phyloP scores from a whole-genome alignment of 2,329 filamentous ascomycete genomes.

The Bipolaris bicolor region DNA sequence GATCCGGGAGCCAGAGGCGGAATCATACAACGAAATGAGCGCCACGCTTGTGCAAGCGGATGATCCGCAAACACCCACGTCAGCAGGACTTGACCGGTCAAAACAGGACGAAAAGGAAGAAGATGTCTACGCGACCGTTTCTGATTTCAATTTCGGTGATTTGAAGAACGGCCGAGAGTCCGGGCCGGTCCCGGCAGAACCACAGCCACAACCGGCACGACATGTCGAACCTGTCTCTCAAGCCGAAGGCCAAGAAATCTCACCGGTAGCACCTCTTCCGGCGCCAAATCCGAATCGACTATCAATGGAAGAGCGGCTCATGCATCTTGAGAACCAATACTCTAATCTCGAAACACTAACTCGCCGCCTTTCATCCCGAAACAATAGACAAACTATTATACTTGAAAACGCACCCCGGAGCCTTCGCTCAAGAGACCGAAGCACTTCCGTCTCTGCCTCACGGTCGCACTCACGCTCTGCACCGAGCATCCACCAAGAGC shows the following conservation, averaged over 20 bases:
- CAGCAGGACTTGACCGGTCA: constrained; percentile 4
- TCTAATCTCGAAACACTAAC: constrained; percentile 40
- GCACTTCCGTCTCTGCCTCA: constrained; percentile 34
- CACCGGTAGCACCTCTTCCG: constrained; percentile 14
- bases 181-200: constrained; percentile 21
- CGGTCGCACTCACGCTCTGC: constrained; percentile 20
- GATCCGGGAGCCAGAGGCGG: constrained; percentile 24
- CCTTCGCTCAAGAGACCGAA: constrained; percentile 40
- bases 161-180: constrained; percentile 31
- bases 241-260: constrained; percentile 16
- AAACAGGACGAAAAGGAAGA: constrained; percentile 5
- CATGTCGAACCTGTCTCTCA: constrained; percentile 11
- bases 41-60: constrained; percentile 31
- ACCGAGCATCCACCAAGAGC: constrained; percentile 25
- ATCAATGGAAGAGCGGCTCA: constrained; percentile 45
- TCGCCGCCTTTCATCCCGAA: constrained; percentile 42
- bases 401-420: constrained; percentile 47
- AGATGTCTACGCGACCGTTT: constrained; percentile 27
- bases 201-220: constrained; percentile 13
- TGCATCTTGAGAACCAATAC: constrained; percentile 40
- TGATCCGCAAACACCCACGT: constrained; percentile 22
- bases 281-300: constrained; percentile 26
- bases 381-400: constrained; percentile 48
- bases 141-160: constrained; percentile 48
- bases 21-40: constrained; percentile 32